These are phyloP conservation scores for Kwoniella europaea DNA, from an alignment of 768 basidiomycete genomes.

Conservation along the genomic window DNA sequence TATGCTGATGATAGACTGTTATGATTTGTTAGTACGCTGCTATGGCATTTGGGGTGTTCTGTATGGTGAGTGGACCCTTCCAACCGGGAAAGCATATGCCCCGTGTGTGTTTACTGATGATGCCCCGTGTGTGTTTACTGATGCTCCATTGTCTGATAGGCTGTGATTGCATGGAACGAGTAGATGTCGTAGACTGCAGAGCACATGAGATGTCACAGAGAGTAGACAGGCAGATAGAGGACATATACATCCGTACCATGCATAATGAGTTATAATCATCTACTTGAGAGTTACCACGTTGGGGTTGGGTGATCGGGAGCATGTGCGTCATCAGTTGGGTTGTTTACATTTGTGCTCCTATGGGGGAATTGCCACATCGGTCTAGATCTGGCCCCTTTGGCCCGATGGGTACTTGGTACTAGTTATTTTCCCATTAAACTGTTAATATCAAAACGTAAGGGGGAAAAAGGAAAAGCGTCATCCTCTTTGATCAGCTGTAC, in stretches of 20 bases:
- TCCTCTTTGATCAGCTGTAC: background rate
- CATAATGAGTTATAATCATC: background rate
- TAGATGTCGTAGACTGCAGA: constrained; percentile 21
- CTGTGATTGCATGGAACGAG: constrained; percentile 58
- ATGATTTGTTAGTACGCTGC: constrained; percentile 71
- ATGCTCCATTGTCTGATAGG: constrained; percentile 24
- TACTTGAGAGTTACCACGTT: background rate
- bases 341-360: background rate
- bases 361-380: constrained; percentile 12
- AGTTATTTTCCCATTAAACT: background rate
- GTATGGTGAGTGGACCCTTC: constrained; percentile 65
- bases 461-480: background rate
- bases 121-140: too few species aligned
- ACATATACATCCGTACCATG: background rate
- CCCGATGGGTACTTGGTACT: background rate
- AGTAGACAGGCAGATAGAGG: too few species aligned
- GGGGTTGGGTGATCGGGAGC: background rate
- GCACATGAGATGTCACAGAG: background rate
- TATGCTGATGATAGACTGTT: too few species aligned
- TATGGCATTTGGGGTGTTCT: constrained; percentile 86
- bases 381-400: background rate
- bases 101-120: too few species aligned
- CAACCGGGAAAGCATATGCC: background rate
- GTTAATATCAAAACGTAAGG: background rate
- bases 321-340: constrained; percentile 17